These are phyloP conservation scores for Phaeosphaeria sp. DNA, from an alignment of 2,329 filamentous ascomycete species.

Conservation along the genomic window DNA sequence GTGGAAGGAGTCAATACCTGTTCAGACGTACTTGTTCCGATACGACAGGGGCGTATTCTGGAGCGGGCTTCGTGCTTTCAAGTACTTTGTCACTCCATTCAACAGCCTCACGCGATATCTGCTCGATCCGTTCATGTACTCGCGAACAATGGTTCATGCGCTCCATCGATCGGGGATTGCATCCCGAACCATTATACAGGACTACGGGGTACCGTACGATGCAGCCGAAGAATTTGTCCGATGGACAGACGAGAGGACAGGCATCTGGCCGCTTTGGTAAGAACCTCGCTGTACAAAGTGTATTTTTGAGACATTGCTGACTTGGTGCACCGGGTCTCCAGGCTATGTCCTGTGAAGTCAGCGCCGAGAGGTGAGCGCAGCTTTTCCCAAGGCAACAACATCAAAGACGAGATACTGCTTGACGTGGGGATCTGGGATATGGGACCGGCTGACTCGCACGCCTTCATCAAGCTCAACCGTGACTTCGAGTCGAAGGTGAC, in stretches of 20 bases:
- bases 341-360: conserved; percentile 60
- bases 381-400: conserved; percentile 39
- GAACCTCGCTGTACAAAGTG: too few relatives aligned
- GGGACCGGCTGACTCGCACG: conserved; percentile 62
- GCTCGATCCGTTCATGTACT: conserved; percentile 68
- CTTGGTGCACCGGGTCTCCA: too few relatives aligned
- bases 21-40: conserved; percentile 64
- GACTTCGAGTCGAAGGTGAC: conserved; percentile 73
- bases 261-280: conserved; percentile 65
- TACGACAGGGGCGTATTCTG: conserved; percentile 72
- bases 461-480: conserved; percentile 74
- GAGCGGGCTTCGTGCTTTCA: conserved; percentile 66
- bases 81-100: conserved; percentile 68
- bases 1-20: conserved; percentile 52
- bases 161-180: conserved; percentile 65
- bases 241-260: conserved; percentile 58
- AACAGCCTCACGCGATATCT: conserved; percentile 64
- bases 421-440: conserved; percentile 78
- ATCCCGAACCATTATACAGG: conserved; percentile 67
- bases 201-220: conserved; percentile 64
- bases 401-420: conserved; percentile 39
- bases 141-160: conserved; percentile 67
- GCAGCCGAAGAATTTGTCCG: conserved; percentile 60
- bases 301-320: too few relatives aligned
- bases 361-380: conserved; percentile 29